Evolutionary conservation across 192 early-diverging fungal species (phyloP), one percentile per base, ranked within the genome.

Genomic region (Coemansia javaensis): DNA sequence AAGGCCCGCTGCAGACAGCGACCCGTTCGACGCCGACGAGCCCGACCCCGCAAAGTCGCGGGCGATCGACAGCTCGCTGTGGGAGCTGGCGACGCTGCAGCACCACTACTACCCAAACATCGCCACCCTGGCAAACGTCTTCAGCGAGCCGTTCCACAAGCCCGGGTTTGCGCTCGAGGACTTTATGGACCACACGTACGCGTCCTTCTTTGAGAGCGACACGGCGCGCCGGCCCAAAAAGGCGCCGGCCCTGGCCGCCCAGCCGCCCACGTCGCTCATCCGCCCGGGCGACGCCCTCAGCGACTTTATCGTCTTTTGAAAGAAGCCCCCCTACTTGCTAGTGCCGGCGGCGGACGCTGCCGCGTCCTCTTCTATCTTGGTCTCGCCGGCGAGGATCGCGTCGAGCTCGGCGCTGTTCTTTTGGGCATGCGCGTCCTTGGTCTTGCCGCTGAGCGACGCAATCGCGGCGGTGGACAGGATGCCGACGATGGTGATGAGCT

Each of bases 171-270:
- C 86, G 57, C 67, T 99, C 43, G 97, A 99, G 64, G 93, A 96
- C 63, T 99, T 96, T 68, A 78, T 97, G 70, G 97, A 99, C 56
- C 88, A 92, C 58, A 90, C 87, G 1, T 90, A 88, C 66, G 40
- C 71, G 1, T 87, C 83, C 54, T 81, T 85, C 73, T 85, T 85
- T 68, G 77, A 82, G 31, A 84, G 76, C 44, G 83, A 87, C 45
- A 68, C 78, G 21, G 59, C 69, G 50, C 77, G 77, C 33, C 83
- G 79, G 65, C 79, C 77, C 32, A 78, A 77, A 23, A 81, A 77
- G 52, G 55, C 56, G 2, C 79, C 86, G 5, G 83, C 86, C 7
- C 27, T 85, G 42, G 79, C 78, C 7, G 66, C 79, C 13, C 78
- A 80, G 36, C 64, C 74, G 15, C 83, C 84, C 9, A 57, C 52